Base-by-base conservation (phyloP, 352 stramenopile genomes). In the Pythium folliculosum region DNA sequence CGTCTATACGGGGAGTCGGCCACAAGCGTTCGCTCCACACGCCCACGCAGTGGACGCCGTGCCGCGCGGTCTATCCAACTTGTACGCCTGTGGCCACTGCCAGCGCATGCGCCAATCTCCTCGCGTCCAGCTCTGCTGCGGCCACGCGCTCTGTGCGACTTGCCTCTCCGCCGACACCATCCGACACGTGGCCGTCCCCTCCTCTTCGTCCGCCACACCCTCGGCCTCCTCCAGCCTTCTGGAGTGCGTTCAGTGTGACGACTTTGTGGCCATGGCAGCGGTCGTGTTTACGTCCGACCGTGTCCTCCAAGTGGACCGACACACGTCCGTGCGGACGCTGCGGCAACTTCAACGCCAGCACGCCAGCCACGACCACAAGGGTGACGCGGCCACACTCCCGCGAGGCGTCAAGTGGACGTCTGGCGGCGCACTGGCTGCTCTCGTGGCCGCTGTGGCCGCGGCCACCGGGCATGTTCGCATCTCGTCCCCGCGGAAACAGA, bases 81-180 rank as follows among this genome's bases (percentile, higher is more conserved):
- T 91, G 59, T 91, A 89, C 67, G 79, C 82, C 58, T 91, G 82
- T 68, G 85, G 77, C 37, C 77, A 78, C 40, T 90, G 82, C 47
- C 64, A 78, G 19, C 67, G 77, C 44, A 69, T 88, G 53, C 80
- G 82, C 3, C 76, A 86, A 59, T 78, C 76, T 13, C 76, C 82
- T 10, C 78, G 80, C 35, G 78, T 93, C 1, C 85, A 91, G 25
- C 70, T 93, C 19, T 82, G 77, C 52, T 93, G 85, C 58, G 77
- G 82, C 12, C 85, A 93, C 23, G 69, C 75, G 2, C 64, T 93
- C 32, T 93, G 85, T 61, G 67, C 78, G 4, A 69, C 72, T 23
- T 93, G 85, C 58, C 67, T 88, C 50, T 72, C 82, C 16, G 87
- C 80, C 16, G 63, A 68, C 22, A 64, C 76, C 3, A 73, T 89